These are phyloP conservation scores for Pseudocercospora cruenta DNA, from an alignment of 2,329 filamentous ascomycete genomes.

Conservation along the genomic window DNA sequence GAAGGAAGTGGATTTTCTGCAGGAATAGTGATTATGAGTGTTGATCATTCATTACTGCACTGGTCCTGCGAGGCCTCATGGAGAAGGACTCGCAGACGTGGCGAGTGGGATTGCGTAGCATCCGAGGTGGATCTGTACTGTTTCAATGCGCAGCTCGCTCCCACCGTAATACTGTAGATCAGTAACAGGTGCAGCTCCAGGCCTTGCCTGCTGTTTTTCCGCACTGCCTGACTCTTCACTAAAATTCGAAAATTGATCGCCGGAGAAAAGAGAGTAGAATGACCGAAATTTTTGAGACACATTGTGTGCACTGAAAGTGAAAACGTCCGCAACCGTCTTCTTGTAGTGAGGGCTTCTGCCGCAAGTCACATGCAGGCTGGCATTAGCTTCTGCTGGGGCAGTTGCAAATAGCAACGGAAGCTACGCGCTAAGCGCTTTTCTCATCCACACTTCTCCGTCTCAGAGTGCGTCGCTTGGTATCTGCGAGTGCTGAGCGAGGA, in stretches of 20 bases:
- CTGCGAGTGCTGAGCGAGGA: neutral
- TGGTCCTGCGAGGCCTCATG: neutral
- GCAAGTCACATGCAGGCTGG: neutral
- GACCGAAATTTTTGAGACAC: neutral
- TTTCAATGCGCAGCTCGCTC: neutral
- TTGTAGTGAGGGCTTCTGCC: neutral
- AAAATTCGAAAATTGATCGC: too few relatives aligned
- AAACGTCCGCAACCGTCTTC: neutral
- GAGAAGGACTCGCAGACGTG: constrained; percentile 1
- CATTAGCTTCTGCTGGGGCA: neutral
- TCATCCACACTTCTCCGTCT: neutral
- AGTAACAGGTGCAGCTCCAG: neutral
- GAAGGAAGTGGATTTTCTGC: neutral
- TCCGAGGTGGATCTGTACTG: neutral
- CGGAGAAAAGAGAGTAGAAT: neutral
- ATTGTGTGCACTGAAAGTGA: neutral
- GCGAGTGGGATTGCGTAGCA: constrained; percentile 8
- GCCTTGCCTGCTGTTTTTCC: neutral
- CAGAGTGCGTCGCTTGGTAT: neutral
- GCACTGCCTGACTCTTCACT: neutral
- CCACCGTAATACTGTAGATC: neutral
- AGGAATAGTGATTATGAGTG: neutral
- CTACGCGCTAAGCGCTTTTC: neutral
- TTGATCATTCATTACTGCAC: constrained; percentile 8
- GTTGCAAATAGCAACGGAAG: constrained; percentile 1